phyloP scores from a whole-genome alignment of 768 basidiomycete genomes.

The Suillus hirtellus region DNA sequence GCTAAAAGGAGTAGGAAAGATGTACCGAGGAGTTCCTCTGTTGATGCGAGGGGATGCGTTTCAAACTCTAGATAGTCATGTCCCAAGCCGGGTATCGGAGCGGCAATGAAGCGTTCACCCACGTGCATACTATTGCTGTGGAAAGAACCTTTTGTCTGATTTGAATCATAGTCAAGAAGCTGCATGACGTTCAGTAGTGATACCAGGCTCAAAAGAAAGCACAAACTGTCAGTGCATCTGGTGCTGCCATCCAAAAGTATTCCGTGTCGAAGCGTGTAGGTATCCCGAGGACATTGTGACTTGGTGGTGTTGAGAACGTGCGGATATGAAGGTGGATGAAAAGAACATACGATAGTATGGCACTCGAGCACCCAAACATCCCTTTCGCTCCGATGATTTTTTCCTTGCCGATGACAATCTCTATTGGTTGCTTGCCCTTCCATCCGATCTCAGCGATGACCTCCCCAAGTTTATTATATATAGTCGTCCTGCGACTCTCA shows the following conservation, averaged over 20 bases:
- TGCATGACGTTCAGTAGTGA: constrained; percentile 22
- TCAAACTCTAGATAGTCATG: constrained; percentile 60
- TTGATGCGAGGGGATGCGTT: constrained; percentile 47
- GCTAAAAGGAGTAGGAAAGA: neutral
- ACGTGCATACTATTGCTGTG: constrained; percentile 51
- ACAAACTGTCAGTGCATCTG: constrained; percentile 51
- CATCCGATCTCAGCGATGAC: constrained; percentile 51
- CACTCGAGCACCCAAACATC: constrained; percentile 57
- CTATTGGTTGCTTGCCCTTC: constrained; percentile 51
- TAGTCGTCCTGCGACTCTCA: constrained; percentile 42
- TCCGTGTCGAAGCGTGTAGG: constrained; percentile 65
- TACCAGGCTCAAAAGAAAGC: constrained; percentile 5
- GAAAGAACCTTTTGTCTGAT: constrained; percentile 50
- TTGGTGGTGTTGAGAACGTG: constrained; percentile 23
- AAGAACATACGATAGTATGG: constrained; percentile 51
- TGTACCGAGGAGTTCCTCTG: constrained; percentile 54
- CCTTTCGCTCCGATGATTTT: constrained; percentile 50
- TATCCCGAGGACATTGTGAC: constrained; percentile 59
- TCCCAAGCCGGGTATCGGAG: constrained; percentile 55
- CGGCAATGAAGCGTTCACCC: constrained; percentile 43
- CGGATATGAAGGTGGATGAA: neutral
- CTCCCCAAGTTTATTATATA: constrained; percentile 43
- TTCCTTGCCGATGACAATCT: constrained; percentile 52
- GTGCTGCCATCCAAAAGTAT: constrained; percentile 60
- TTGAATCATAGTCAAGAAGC: constrained; percentile 55